Conservation (phyloP, 2,329 filamentous ascomycete species). For the Escovopsis sp. region DNA sequence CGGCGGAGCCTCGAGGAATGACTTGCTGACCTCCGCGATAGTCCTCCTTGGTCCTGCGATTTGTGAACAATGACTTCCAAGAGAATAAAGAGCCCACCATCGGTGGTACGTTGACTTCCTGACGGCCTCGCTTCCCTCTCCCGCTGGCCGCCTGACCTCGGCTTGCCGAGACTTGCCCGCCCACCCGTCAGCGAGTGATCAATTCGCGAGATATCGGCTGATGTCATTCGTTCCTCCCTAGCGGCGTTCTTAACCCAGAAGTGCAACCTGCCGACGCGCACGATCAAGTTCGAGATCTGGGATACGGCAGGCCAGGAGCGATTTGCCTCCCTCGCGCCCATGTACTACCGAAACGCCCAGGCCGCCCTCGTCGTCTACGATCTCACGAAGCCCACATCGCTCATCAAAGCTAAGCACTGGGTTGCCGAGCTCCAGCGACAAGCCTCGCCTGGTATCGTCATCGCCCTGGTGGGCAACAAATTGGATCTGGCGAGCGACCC, state of each 20-base stretch:
- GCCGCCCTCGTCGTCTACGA: conserved; percentile 97
- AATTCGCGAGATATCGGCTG: too few relatives aligned
- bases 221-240: conserved; percentile 22
- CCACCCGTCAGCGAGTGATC: too few relatives aligned
- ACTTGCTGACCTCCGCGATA: conserved; percentile 22
- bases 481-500: conserved; percentile 65
- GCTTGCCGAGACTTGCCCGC: too few relatives aligned
- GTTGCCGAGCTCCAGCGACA: conserved; percentile 94
- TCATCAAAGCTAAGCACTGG: conserved; percentile 97
- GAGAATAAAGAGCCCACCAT: conserved; percentile 99
- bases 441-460: conserved; percentile 90
- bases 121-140: background rate
- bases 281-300: conserved; percentile 93
- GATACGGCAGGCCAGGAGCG: conserved; percentile 96
- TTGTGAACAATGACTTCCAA: conserved; percentile 99
- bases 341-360: conserved; percentile 99
- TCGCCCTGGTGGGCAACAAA: conserved; percentile 94
- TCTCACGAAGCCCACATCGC: conserved; percentile 86
- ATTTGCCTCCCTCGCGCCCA: conserved; percentile 88
- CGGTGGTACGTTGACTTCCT: conserved; percentile 77
- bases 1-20: background rate
- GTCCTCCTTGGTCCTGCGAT: conserved; percentile 94
- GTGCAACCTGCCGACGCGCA: conserved; percentile 86
- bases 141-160: too few relatives aligned
- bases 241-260: conserved; percentile 98